Evolutionary conservation across 306 rosid species (phyloP).

Genomic region (Lagenaria siceraria): DNA sequence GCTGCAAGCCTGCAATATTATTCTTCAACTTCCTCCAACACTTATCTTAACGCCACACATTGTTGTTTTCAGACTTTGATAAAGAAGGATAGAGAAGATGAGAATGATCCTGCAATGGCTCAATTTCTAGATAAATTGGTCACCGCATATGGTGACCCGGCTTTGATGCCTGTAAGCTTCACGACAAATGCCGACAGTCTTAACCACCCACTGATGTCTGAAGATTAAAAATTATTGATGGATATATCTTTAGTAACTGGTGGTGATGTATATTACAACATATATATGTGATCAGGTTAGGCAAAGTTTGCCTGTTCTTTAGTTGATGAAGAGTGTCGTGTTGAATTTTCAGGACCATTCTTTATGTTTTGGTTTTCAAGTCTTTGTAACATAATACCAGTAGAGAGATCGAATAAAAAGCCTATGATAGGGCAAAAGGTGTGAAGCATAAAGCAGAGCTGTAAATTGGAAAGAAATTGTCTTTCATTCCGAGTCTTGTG

Average conservation of each 20-base stretch:
- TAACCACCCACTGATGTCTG: slow-evolving; percentile 40
- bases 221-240: slow-evolving; percentile 5
- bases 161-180: slow-evolving; percentile 45
- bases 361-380: not conserved
- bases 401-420: not conserved
- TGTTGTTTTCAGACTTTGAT: slow-evolving; percentile 51
- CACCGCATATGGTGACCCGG: slow-evolving; percentile 60
- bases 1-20: not conserved
- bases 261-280: not conserved
- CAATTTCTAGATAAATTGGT: slow-evolving; percentile 48
- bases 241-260: not conserved
- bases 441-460: not conserved
- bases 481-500: not conserved
- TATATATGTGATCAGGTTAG: not conserved
- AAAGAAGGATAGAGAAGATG: slow-evolving; percentile 70
- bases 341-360: not conserved
- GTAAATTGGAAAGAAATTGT: not conserved
- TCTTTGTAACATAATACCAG: not conserved
- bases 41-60: slow-evolving; percentile 6
- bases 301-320: not conserved
- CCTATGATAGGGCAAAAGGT: not conserved
- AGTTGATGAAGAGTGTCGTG: not conserved
- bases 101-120: slow-evolving; percentile 34
- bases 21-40: not conserved
- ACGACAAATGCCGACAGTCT: slow-evolving; percentile 30